Conservation (phyloP, 2,329 filamentous ascomycete species). For the Penicillium vulpinum region DNA sequence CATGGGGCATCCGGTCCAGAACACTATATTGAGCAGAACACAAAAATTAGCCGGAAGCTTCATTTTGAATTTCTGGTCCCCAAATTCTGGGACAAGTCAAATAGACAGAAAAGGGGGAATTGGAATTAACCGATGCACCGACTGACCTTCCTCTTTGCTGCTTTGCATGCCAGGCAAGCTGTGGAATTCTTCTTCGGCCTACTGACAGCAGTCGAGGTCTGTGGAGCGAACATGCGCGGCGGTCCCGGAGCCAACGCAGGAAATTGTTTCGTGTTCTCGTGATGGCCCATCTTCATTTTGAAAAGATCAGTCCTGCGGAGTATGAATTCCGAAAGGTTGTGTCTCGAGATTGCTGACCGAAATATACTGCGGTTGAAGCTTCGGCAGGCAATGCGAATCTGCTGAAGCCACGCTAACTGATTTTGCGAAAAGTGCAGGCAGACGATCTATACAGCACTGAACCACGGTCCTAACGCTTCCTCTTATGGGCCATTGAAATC, state of each 20-base stretch:
- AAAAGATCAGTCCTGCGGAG: neutral
- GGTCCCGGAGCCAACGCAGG: slow-evolving; percentile 31
- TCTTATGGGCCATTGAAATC: slow-evolving; percentile 5
- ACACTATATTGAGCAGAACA: slow-evolving; percentile 28
- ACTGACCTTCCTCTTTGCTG: slow-evolving; percentile 39
- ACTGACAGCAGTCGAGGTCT: slow-evolving; percentile 22
- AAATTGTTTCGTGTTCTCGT: slow-evolving; percentile 26
- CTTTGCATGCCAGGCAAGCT: slow-evolving; percentile 38
- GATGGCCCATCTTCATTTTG: slow-evolving; percentile 13
- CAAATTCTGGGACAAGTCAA: neutral
- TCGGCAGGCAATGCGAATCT: neutral
- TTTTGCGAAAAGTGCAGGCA: neutral
- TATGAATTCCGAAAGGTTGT: neutral
- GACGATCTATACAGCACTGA: neutral
- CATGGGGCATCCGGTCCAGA: slow-evolving; percentile 39
- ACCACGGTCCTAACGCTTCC: neutral
- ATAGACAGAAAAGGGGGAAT: neutral
- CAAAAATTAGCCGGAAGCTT: neutral
- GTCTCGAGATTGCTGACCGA: neutral
- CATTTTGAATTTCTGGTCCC: neutral
- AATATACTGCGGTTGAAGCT: neutral
- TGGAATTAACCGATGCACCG: neutral
- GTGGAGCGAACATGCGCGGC: slow-evolving; percentile 21
- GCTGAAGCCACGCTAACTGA: neutral
- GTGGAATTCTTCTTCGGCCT: slow-evolving; percentile 40